These are phyloP conservation scores for Nigrospora osmanthi DNA, from an alignment of 2,329 filamentous ascomycete genomes.

Conservation along the genomic window DNA sequence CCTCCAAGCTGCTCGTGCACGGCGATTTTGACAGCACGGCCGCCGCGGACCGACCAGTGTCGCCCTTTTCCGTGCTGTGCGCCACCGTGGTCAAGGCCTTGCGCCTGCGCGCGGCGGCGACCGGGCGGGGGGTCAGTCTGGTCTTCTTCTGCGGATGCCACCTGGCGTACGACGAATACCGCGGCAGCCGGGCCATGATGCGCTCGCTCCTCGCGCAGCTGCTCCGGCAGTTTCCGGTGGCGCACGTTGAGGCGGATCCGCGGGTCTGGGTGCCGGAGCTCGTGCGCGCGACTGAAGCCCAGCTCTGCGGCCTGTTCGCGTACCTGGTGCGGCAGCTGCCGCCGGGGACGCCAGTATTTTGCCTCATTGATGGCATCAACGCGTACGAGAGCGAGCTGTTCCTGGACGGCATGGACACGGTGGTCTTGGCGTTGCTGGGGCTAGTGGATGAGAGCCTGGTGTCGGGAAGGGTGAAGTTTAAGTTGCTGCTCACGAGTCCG, in stretches of 20 bases:
- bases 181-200: constrained; percentile 4
- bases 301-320: constrained; percentile 3
- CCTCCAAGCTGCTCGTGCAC: constrained; percentile 3
- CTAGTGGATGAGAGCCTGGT: background rate
- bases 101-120: background rate
- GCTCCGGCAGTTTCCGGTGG: background rate
- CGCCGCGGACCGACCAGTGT: background rate
- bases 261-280: background rate
- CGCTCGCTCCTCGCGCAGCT: constrained; percentile 3
- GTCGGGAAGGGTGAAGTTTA: background rate
- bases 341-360: no score
- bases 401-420: background rate
- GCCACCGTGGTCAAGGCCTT: constrained; percentile 1
- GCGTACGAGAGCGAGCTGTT: background rate
- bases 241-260: background rate
- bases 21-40: constrained; percentile 2
- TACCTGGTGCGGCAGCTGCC: background rate
- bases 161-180: background rate
- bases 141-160: constrained; percentile 6
- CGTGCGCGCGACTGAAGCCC: background rate
- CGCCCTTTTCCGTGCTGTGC: constrained; percentile 3
- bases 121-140: background rate
- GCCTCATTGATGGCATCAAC: no score
- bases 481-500: constrained; percentile 4
- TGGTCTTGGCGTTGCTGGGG: background rate